Evolutionary conservation across 1,139 yeast species (phyloP).

Genomic region (Diutina catenulata): DNA sequence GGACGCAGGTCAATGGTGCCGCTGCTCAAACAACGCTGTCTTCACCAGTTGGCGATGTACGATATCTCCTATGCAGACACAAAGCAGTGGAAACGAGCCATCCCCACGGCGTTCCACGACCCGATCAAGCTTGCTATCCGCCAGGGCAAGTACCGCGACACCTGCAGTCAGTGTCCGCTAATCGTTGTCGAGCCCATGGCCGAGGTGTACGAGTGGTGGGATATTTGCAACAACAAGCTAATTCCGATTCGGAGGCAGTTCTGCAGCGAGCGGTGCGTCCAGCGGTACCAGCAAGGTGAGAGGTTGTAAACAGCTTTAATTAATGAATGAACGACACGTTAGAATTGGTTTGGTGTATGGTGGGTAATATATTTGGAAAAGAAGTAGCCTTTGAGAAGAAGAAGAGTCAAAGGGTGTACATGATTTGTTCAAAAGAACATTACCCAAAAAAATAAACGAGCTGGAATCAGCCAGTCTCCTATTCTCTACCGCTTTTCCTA

Average conservation of each 20-base stretch:
- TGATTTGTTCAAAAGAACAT: too few species aligned
- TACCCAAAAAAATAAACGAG: too few species aligned
- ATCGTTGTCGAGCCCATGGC: conserved; percentile 39
- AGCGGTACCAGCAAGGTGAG: conserved; percentile 13
- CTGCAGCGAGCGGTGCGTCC: conserved; percentile 32
- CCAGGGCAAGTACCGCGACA: conserved; percentile 31
- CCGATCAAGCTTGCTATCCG: conserved; percentile 32
- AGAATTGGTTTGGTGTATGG: too few species aligned
- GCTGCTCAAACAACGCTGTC: conserved; percentile 28
- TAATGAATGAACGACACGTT: too few species aligned
- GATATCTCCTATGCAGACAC: conserved; percentile 34
- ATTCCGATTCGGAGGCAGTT: conserved; percentile 35
- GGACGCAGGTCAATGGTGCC: conserved; percentile 15
- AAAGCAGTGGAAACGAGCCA: conserved; percentile 27
- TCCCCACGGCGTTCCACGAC: conserved; percentile 23
- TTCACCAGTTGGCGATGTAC: conserved; percentile 33
- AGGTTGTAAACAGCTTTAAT: too few species aligned
- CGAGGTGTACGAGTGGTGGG: conserved; percentile 53
- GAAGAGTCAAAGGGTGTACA: too few species aligned
- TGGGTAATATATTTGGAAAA: too few species aligned
- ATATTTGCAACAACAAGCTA: conserved; percentile 25
- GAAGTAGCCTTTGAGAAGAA: too few species aligned
- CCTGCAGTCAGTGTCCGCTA: conserved; percentile 37
- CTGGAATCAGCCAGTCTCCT: too few species aligned
- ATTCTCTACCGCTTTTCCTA: too few species aligned